Base-by-base conservation (phyloP, 2,329 filamentous ascomycete genomes). In the Pestalotiopsis sp. region DNA sequence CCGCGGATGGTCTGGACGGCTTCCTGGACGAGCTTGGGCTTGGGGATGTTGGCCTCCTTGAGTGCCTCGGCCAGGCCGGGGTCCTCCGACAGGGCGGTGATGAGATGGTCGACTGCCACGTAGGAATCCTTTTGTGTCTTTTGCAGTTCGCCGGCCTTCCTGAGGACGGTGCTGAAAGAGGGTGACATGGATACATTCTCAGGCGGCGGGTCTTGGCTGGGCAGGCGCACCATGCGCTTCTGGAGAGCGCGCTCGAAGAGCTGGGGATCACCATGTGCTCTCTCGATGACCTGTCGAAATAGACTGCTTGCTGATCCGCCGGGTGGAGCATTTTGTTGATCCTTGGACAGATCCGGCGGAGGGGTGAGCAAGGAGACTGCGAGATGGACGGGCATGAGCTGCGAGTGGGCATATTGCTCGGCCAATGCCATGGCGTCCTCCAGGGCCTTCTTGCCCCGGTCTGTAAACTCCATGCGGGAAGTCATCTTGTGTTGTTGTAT, bases 41-140 rank as follows among this genome's bases (percentile, higher is more conserved):
- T 98, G 64, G 95, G 95, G 56, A 99, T 89, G 78, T 97, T 98
- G 73, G 94, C 88, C 73, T 98, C 95, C 74, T 90, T 92, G 66
- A 99, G 85, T 66, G 90, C 89, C 63, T 84, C 83, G 79, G 96
- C 91, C 67, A 98, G 90, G 58, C 87, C 84, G 6, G 86, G 72
- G 75, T 99, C 96, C 76, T 98, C 94, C 13, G 91, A 89, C 25
- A 98, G 85, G 1, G 93, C 91, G 71, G 91, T 91, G 77, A 99
- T 98, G 65, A 99, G 87, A 79, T 99, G 96, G 81, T 98, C 96
- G 69, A 98, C 91, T 56, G 95, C 96, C 72, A 99, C 93, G 81
- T 91, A 99, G 72, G 90, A 94, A 79, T 99, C 96, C 76, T 98
- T 98, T 77, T 99, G 96, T n/a, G 95, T 94, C 83, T 97, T 97